Percentiles rank a stretch among this genome's conserved stretches.
Conservation (phyloP, 371 early-diverging fungal genomes). For the Mortierella sp. region DNA sequence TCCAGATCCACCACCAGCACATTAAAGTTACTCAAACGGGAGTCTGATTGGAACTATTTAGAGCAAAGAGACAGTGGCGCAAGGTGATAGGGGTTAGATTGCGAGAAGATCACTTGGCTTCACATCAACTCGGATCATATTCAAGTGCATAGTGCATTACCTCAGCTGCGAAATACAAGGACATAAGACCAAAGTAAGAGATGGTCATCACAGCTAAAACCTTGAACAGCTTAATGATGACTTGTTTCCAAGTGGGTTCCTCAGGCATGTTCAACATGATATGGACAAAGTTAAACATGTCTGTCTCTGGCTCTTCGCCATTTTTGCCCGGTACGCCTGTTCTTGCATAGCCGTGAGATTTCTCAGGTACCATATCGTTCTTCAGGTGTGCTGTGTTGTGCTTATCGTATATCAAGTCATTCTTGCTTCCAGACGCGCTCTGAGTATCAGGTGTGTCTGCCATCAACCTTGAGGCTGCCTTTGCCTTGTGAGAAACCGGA, state of each 20-base stretch:
- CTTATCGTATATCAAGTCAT: slow-evolving; percentile 13
- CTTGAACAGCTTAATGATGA: slow-evolving; percentile 32
- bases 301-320: slow-evolving; percentile 52
- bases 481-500: neutral
- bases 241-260: slow-evolving; percentile 23
- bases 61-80: neutral
- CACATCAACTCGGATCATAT: neutral
- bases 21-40: slow-evolving; percentile 29
- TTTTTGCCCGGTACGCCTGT: slow-evolving; percentile 39
- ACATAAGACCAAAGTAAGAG: slow-evolving; percentile 45
- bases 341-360: slow-evolving; percentile 11
- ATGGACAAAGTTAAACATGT: slow-evolving; percentile 49
- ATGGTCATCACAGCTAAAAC: slow-evolving; percentile 41
- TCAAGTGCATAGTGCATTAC: slow-evolving; percentile 9
- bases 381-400: neutral
- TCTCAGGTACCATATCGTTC: slow-evolving; percentile 13
- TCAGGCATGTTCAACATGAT: slow-evolving; percentile 51
- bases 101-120: too few species aligned
- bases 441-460: slow-evolving; percentile 4
- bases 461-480: neutral
- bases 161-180: slow-evolving; percentile 51
- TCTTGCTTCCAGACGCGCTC: slow-evolving; percentile 29
- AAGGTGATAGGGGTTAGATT: too few species aligned
- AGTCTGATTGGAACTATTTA: slow-evolving; percentile 27
- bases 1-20: slow-evolving; percentile 46